Conservation (phyloP, 1,139 yeast species). For the Saccharomyces hybrid region DNA sequence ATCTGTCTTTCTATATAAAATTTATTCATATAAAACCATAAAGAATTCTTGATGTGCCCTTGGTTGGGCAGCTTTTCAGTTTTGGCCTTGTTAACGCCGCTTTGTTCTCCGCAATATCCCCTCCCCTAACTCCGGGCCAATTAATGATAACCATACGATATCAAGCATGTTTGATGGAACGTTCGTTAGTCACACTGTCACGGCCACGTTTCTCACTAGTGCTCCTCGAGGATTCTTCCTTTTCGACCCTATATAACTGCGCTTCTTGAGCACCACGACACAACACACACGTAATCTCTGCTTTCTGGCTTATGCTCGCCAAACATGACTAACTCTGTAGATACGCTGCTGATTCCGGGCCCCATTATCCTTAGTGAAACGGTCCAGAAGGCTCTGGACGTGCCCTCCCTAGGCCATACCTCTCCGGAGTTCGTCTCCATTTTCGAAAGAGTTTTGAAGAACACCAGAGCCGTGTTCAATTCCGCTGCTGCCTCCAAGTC, state of each 20-base stretch:
- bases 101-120: background rate
- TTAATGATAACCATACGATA: background rate
- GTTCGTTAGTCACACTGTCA: background rate
- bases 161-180: background rate
- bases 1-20: background rate
- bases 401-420: conserved; percentile 84
- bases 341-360: conserved; percentile 73
- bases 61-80: background rate
- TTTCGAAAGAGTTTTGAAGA: conserved; percentile 60
- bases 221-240: background rate
- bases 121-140: background rate
- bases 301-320: too few relatives aligned
- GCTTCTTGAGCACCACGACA: background rate
- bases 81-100: background rate
- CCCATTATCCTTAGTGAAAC: conserved; percentile 84
- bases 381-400: conserved; percentile 75
- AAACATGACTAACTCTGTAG: conserved; percentile 7
- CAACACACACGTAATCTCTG: too few relatives aligned
- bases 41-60: background rate
- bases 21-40: background rate
- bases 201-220: background rate
- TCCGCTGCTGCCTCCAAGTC: too few relatives aligned
- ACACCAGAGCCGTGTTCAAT: conserved; percentile 68
- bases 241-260: background rate
- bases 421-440: conserved; percentile 77